Evolutionary conservation across 2,329 filamentous ascomycete genomes (phyloP).

Genomic region (Colletotrichum viniferum): DNA sequence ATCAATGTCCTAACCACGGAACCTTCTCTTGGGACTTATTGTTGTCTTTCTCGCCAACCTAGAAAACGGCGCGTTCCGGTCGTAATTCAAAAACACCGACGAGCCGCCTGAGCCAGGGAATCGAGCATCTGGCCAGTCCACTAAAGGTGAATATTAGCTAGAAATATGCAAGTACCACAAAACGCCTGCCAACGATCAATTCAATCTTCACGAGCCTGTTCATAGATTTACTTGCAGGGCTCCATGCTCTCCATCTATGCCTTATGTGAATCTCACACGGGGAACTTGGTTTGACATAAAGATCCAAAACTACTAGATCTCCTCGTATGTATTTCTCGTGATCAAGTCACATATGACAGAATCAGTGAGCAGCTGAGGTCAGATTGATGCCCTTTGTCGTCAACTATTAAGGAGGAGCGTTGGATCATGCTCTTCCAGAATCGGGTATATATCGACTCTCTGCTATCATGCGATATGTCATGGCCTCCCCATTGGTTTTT

Average conservation of each 20-base stretch:
- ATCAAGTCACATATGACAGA: neutral
- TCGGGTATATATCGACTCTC: neutral
- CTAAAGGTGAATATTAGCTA: neutral
- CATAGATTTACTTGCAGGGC: neutral
- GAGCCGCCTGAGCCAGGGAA: neutral
- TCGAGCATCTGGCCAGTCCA: accelerated
- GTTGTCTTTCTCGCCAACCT: neutral
- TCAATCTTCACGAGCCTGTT: accelerated
- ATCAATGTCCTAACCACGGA: neutral
- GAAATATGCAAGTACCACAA: too few species aligned
- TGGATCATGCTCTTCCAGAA: neutral
- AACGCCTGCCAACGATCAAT: neutral
- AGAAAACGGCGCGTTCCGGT: neutral
- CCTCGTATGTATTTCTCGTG: neutral
- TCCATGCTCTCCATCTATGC: accelerated
- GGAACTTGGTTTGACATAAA: neutral
- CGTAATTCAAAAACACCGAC: accelerated
- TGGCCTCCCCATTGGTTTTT: neutral
- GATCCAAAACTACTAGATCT: neutral
- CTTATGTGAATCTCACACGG: accelerated
- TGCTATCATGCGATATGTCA: neutral
- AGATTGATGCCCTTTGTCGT: neutral
- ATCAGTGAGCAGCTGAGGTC: accelerated
- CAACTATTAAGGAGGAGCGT: neutral
- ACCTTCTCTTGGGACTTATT: accelerated